Conservation (phyloP, 2,329 filamentous ascomycete genomes). For the Dactylellina sp. region DNA sequence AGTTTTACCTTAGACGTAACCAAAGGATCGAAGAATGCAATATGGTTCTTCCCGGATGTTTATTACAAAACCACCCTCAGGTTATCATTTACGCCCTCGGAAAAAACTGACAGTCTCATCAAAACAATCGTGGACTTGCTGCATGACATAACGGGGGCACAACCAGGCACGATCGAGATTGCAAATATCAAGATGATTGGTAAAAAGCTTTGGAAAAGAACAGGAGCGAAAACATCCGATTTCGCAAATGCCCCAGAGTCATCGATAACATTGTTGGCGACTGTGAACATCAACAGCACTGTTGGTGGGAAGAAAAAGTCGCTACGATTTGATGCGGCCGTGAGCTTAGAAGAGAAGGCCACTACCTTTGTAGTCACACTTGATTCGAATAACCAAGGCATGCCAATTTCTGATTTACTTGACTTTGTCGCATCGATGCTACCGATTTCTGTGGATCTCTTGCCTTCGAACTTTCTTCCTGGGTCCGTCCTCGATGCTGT, state of each 20-base stretch:
- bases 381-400: slow-evolving; percentile 11
- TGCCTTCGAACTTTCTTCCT: slow-evolving; percentile 15
- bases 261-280: background rate
- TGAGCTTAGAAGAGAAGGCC: slow-evolving; percentile 1
- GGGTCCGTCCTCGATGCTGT: slow-evolving; percentile 16
- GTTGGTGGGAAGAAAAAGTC: slow-evolving; percentile 6
- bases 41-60: slow-evolving; percentile 53
- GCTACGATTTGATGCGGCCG: slow-evolving; percentile 4
- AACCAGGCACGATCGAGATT: slow-evolving; percentile 9
- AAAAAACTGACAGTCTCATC: background rate
- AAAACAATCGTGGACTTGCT: slow-evolving; percentile 2
- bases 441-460: background rate
- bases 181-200: slow-evolving; percentile 6
- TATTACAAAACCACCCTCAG: slow-evolving; percentile 44
- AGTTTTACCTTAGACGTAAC: background rate
- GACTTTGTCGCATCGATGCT: slow-evolving; percentile 18
- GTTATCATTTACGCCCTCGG: slow-evolving; percentile 10
- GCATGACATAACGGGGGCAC: slow-evolving; percentile 4
- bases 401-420: slow-evolving; percentile 4
- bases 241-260: background rate
- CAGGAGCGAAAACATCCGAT: background rate
- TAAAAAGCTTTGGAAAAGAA: slow-evolving; percentile 11
- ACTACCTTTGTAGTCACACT: slow-evolving; percentile 14
- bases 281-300: slow-evolving; percentile 4
- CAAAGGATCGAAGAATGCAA: slow-evolving; percentile 42